Evolutionary conservation across 176 grass and related monocot genomes (phyloP).

Genomic region (Olyra latifolia): DNA sequence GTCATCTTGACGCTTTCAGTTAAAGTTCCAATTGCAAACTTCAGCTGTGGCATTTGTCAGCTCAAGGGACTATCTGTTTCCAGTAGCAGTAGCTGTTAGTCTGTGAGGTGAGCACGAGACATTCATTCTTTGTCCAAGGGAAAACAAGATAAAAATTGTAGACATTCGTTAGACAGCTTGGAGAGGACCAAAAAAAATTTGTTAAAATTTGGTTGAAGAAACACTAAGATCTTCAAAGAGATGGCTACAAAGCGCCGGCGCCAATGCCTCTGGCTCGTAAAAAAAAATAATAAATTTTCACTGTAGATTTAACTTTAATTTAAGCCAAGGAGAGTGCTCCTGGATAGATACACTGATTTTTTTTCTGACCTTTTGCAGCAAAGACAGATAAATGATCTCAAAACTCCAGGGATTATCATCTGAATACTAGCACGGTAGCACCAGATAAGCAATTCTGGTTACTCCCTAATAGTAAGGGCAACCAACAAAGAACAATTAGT

Average conservation of each 20-base stretch:
- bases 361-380: background rate
- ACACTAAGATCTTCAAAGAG: no score
- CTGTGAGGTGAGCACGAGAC: background rate
- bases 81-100: background rate
- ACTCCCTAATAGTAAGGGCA: background rate
- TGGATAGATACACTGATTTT: background rate
- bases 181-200: no score
- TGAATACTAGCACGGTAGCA: background rate
- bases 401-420: background rate
- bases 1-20: background rate
- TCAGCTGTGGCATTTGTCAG: background rate
- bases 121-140: background rate
- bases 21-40: background rate
- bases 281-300: no score
- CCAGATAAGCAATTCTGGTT: background rate
- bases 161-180: no score
- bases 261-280: no score
- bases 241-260: no score
- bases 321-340: background rate
- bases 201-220: no score
- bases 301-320: no score
- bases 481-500: background rate
- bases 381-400: background rate
- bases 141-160: background rate
- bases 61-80: background rate